These are phyloP conservation scores for Lactarius quietus DNA, from an alignment of 768 basidiomycete genomes.

Conservation along the genomic window DNA sequence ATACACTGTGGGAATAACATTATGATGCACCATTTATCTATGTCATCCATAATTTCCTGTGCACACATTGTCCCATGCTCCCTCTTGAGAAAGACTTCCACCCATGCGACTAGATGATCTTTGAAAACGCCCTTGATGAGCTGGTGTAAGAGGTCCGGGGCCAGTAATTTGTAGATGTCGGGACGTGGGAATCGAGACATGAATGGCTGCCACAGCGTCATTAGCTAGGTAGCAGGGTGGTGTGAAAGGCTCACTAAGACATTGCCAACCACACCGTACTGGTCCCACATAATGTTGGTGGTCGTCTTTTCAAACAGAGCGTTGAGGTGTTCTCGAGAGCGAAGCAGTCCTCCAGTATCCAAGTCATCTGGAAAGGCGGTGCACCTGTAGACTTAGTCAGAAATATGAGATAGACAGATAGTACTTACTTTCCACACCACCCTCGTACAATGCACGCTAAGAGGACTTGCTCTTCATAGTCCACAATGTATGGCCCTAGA, in stretches of 20 bases:
- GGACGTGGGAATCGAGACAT: neutral
- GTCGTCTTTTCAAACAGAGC: neutral
- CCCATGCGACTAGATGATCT: neutral
- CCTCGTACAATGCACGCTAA: neutral
- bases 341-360: neutral
- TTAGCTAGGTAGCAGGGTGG: neutral
- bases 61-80: neutral
- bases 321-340: neutral
- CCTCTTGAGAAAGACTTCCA: neutral
- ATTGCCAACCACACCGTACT: neutral
- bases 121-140: neutral
- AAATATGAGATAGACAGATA: neutral
- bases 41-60: neutral
- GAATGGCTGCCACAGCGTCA: neutral
- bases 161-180: neutral
- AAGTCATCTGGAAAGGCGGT: neutral
- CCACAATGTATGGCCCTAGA: neutral
- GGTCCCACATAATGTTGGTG: neutral
- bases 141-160: neutral
- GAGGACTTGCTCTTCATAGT: neutral
- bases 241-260: neutral
- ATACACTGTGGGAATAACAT: accelerated
- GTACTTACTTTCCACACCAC: neutral
- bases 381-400: neutral
- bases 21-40: neutral